Conservation (phyloP, 208 protist genomes). For the Novymonas esmeraldas region DNA sequence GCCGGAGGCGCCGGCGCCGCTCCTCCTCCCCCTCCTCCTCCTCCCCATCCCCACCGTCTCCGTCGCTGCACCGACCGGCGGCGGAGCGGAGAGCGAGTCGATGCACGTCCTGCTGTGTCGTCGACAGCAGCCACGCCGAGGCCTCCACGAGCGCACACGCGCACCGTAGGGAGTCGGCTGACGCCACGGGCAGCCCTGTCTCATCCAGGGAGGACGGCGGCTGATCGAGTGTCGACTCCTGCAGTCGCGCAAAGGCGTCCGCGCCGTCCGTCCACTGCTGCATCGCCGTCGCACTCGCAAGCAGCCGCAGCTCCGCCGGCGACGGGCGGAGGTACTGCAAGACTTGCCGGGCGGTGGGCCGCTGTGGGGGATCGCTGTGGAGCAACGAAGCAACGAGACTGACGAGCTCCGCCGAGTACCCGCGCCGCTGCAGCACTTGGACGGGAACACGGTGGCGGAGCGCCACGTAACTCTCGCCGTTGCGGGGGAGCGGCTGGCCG, state of each 20-base stretch:
- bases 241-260: constrained; percentile 3
- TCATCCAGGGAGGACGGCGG: neutral
- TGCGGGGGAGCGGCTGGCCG: constrained; percentile 71
- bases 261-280: constrained; percentile 32
- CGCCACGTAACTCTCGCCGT: constrained; percentile 69
- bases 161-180: constrained; percentile 23
- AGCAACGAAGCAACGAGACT: constrained; percentile 56
- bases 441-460: constrained; percentile 61
- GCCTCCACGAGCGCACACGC: constrained; percentile 34
- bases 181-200: neutral
- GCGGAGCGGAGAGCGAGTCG: neutral
- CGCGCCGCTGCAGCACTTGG: constrained; percentile 43
- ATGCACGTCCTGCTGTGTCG: constrained; percentile 28
- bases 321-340: constrained; percentile 68
- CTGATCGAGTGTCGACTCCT: constrained; percentile 9
- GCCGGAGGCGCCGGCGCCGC: neutral
- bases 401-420: constrained; percentile 63
- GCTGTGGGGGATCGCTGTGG: constrained; percentile 52
- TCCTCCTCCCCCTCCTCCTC: constrained; percentile 13
- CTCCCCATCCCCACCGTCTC: too few species aligned
- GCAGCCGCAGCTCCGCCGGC: constrained; percentile 26
- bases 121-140: constrained; percentile 29
- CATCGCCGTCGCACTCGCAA: constrained; percentile 25
- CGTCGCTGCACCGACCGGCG: too few species aligned
- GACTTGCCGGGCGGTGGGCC: constrained; percentile 74